Evolutionary conservation across 2,329 filamentous ascomycete species (phyloP), one percentile per base, ranked within the genome.

Genomic region (Ceratocystis destructans): DNA sequence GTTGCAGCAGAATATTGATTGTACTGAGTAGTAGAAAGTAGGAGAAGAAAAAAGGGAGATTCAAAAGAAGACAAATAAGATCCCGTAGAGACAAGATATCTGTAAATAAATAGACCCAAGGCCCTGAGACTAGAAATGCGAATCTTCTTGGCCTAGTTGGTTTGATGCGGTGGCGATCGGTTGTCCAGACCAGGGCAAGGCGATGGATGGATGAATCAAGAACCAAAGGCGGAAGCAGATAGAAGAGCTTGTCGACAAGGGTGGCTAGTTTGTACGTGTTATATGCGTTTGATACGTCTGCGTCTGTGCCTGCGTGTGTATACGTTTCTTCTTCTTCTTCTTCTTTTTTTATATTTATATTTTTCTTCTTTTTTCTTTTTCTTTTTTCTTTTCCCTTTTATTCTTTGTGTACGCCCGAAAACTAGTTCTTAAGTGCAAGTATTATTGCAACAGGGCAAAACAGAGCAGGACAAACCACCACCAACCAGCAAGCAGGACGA

Each of bases 111-210:
- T 46, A 48, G 46, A 46, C 25, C 28, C n/a, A 31, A 48, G 45
- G 31, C 25, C 33, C 15, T 8, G 55, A 37, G 55, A 59, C 8
- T 17, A 37, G 55, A 59, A 37, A n/a, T 37, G 17, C 31, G 55
- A 59, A 22, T n/a, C 28, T 31, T 59, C 17, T 37, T 37, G 28
- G 6, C 15, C 55, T 37, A 59, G 28, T 59, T n/a, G 37, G 37
- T 41, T 10, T 37, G 28, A 59, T 59, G 55, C 28, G 55, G 55
- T 59, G 55, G 55, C 55, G 55, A 59, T 59, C 15, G 55, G 28
- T 12, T 59, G 31, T 59, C 28, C 10, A 59, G 55, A 31, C 55
- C 12, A 33, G 31, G 55, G 53, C 53, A 57, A 57, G 17, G 28
- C 25, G 22, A 25, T 5, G 25, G 48, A 22, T 28, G 48, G 48